Conservation (phyloP, 495 filamentous ascomycete species). For the Symbiotaphrina buchneri region DNA sequence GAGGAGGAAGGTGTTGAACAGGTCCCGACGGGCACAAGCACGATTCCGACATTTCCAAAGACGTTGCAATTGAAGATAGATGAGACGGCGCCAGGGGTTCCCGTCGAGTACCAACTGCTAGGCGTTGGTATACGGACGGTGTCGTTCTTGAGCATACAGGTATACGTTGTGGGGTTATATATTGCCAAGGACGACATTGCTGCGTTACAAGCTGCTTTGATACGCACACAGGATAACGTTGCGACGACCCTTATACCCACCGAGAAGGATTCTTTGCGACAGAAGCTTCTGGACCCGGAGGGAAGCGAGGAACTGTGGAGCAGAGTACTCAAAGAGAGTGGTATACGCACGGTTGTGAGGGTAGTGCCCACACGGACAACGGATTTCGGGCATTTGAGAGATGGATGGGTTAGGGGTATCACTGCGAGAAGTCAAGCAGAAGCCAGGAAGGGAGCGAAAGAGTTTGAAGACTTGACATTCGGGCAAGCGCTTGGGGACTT, state of each 20-base stretch:
- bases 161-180: constrained; percentile 88
- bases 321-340: constrained; percentile 35
- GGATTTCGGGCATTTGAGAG: constrained; percentile 75
- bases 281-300: constrained; percentile 42
- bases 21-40: constrained; percentile 61
- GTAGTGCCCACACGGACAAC: constrained; percentile 75
- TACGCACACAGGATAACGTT: constrained; percentile 18
- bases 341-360: constrained; percentile 46
- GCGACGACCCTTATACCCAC: constrained; percentile 50
- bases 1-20: constrained; percentile 34
- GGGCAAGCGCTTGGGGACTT: constrained; percentile 48
- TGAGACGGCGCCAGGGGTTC: neutral
- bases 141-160: constrained; percentile 71
- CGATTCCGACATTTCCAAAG: constrained; percentile 60
- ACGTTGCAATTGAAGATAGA: constrained; percentile 34
- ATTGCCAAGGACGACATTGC: constrained; percentile 56
- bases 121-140: constrained; percentile 78
- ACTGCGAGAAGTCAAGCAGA: constrained; percentile 32
- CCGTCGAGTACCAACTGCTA: constrained; percentile 55
- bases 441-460: constrained; percentile 6
- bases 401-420: constrained; percentile 75
- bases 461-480: constrained; percentile 48
- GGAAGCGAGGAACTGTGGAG: constrained; percentile 48
- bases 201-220: constrained; percentile 28
- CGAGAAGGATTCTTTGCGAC: constrained; percentile 50